Conservation (phyloP, 2,329 filamentous ascomycete species). For the Pyrenophora tritici-repentis region DNA sequence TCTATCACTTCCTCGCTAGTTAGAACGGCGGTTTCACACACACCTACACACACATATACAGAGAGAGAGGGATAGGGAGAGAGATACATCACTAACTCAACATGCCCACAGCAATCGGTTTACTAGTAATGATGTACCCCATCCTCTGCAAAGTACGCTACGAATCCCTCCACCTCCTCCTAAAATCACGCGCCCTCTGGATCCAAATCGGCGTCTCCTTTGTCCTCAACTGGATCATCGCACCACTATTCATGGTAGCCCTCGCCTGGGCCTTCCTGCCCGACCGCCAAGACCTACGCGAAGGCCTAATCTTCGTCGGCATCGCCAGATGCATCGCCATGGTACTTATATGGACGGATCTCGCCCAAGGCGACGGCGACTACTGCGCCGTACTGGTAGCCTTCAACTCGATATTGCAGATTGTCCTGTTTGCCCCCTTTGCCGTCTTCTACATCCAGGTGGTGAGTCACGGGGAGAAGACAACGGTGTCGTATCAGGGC, state of each 20-base stretch:
- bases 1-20: background rate
- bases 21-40: too few species aligned
- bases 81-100: background rate
- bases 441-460: constrained; percentile 64
- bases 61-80: too few species aligned
- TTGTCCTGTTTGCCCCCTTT: constrained; percentile 54
- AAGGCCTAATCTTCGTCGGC: constrained; percentile 80
- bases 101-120: constrained; percentile 65
- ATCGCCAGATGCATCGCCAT: constrained; percentile 87
- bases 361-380: constrained; percentile 76
- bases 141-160: constrained; percentile 86
- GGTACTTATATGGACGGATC: constrained; percentile 80
- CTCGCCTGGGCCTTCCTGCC: constrained; percentile 65
- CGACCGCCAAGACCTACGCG: constrained; percentile 54
- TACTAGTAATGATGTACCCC: constrained; percentile 93
- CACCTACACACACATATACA: too few species aligned
- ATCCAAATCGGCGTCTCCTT: constrained; percentile 78
- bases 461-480: constrained; percentile 60
- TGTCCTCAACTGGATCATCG: constrained; percentile 80
- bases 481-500: constrained; percentile 62
- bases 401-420: constrained; percentile 55
- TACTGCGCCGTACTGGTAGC: constrained; percentile 72
- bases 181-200: constrained; percentile 69
- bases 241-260: constrained; percentile 79
- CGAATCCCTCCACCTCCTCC: constrained; percentile 71